Percentiles rank a stretch among this genome's conserved stretches.
Conservation (phyloP, 2,329 filamentous ascomycete genomes). For the Septoria linicola region DNA sequence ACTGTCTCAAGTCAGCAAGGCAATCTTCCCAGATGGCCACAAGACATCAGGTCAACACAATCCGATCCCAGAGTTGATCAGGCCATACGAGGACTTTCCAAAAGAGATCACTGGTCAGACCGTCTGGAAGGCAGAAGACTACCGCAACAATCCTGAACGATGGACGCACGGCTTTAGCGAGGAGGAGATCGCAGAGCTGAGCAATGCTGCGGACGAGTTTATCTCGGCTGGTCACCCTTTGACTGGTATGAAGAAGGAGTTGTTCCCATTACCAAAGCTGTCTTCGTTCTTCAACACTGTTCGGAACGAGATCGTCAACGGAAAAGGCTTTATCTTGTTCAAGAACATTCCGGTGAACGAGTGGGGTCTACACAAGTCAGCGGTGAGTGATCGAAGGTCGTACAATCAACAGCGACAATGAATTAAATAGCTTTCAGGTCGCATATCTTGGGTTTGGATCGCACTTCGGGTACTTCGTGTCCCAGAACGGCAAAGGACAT, state of each 20-base stretch:
- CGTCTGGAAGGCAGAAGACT: constrained; percentile 69
- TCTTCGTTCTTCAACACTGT: constrained; percentile 55
- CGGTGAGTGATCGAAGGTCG: constrained; percentile 47
- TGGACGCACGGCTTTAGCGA: constrained; percentile 71
- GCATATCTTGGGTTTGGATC: constrained; percentile 82
- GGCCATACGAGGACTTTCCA: constrained; percentile 68
- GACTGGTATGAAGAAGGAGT: constrained; percentile 66
- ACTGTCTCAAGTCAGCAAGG: constrained; percentile 39
- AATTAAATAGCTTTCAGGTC: constrained; percentile 2
- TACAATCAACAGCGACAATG: too few species aligned
- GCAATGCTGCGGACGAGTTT: constrained; percentile 67
- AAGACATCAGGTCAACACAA: constrained; percentile 71
- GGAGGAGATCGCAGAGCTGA: constrained; percentile 67
- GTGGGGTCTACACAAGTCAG: constrained; percentile 78
- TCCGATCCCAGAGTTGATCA: constrained; percentile 63
- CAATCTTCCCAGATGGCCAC: constrained; percentile 63
- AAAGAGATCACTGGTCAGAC: constrained; percentile 69
- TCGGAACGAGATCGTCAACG: constrained; percentile 67
- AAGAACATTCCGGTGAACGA: constrained; percentile 73
- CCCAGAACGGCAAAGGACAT: constrained; percentile 80
- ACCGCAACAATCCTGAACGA: constrained; percentile 59
- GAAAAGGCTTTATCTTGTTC: constrained; percentile 87
- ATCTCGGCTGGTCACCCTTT: constrained; percentile 63
- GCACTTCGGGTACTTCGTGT: constrained; percentile 83
- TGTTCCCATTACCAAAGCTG: constrained; percentile 63